Evolutionary conservation across 305 asterid species (phyloP).

Genomic region (Stenogyne calaminthoides): DNA sequence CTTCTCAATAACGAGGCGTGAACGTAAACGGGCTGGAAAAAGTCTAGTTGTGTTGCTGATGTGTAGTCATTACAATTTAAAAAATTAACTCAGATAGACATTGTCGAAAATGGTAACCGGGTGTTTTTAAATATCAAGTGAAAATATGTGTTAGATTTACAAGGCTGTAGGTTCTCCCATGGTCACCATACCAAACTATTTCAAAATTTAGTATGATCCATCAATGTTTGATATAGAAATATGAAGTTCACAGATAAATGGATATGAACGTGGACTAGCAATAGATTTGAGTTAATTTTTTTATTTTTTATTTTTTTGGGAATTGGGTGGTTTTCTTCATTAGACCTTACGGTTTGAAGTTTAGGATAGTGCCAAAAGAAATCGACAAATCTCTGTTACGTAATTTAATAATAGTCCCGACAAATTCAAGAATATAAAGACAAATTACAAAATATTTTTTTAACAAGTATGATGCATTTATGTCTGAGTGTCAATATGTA

Average conservation of each 20-base stretch:
- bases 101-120: no score
- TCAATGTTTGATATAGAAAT: not conserved
- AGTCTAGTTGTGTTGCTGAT: no score
- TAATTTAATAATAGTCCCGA: not conserved
- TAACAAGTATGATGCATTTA: not conserved
- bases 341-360: not conserved
- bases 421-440: not conserved
- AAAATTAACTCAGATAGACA: no score
- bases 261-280: no score
- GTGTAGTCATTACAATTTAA: no score
- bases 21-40: conserved; percentile 80
- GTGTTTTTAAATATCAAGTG: no score
- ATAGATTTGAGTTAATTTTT: no score
- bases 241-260: no score
- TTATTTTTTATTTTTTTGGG: no score
- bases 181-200: not conserved
- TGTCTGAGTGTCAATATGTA: not conserved
- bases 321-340: not conserved
- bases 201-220: not conserved
- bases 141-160: not conserved
- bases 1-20: conserved; percentile 91
- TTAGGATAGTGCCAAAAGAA: not conserved
- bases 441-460: not conserved
- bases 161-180: not conserved
- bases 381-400: not conserved